Conservation (phyloP, 2,329 filamentous ascomycete species). For the Colletotrichum neosansevieriae region DNA sequence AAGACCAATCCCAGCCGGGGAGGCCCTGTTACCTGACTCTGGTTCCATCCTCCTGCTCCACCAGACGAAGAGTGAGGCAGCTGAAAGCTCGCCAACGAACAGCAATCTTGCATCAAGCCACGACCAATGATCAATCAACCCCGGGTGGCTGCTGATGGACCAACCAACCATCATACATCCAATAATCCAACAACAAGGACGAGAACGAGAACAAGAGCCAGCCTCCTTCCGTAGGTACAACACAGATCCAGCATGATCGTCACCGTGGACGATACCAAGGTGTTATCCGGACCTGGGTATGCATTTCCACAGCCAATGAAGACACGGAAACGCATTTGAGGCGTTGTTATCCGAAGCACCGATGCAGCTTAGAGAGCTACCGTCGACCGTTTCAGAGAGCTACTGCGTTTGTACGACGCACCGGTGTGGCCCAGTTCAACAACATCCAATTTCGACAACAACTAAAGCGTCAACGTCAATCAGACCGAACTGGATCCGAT, state of each 20-base stretch:
- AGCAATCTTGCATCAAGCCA: not conserved
- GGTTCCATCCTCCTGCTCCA: not conserved
- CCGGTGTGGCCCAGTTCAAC: not conserved
- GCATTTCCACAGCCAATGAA: slow-evolving; percentile 1
- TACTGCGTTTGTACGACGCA: not conserved
- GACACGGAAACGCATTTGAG: not conserved
- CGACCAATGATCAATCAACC: not conserved
- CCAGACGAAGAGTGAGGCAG: not conserved
- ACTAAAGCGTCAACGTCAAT: not conserved
- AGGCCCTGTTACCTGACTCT: not conserved
- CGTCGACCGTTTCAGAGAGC: slow-evolving; percentile 27
- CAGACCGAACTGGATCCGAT: slow-evolving; percentile 22
- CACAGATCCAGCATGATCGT: not conserved
- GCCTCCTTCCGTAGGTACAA: no score
- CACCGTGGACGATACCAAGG: not conserved
- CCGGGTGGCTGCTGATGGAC: not conserved
- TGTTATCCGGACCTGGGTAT: no score
- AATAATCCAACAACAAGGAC: no score
- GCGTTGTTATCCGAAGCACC: slow-evolving; percentile 19
- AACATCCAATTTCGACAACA: slow-evolving; percentile 2
- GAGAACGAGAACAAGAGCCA: no score
- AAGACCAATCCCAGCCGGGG: slow-evolving; percentile 10
- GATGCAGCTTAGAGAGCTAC: slow-evolving; percentile 5
- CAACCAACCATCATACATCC: no score
- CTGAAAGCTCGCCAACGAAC: not conserved